phyloP scores from a whole-genome alignment of 2,329 filamentous ascomycete species.

The Mycogone perniciosa region DNA sequence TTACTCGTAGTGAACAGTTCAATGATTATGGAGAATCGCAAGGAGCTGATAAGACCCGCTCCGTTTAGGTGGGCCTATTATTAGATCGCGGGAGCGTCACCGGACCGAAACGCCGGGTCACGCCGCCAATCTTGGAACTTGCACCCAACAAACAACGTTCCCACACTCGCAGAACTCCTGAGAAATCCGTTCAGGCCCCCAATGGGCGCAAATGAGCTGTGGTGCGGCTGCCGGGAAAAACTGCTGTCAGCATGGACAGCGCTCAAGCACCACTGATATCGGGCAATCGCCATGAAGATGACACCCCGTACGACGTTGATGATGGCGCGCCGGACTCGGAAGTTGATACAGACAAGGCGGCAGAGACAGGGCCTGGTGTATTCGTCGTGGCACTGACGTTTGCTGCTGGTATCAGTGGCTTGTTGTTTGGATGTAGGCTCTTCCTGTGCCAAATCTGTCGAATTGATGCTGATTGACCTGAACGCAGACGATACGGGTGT shows the following conservation, averaged over 20 bases:
- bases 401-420: slow-evolving; percentile 59
- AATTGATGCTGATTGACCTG: slow-evolving; percentile 3
- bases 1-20: too few relatives aligned
- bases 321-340: slow-evolving; percentile 18
- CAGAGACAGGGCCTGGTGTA: slow-evolving; percentile 31
- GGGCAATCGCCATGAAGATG: slow-evolving; percentile 21
- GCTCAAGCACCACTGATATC: slow-evolving; percentile 35
- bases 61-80: neutral
- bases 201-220: neutral
- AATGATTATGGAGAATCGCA: too few relatives aligned
- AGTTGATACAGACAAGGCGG: slow-evolving; percentile 24
- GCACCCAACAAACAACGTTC: neutral
- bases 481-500: slow-evolving; percentile 58
- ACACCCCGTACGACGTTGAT: slow-evolving; percentile 25
- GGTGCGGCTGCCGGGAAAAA: neutral
- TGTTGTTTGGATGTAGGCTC: slow-evolving; percentile 60
- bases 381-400: slow-evolving; percentile 58
- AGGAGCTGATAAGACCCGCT: too few relatives aligned
- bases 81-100: neutral
- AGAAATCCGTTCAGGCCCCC: neutral
- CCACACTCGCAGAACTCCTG: neutral
- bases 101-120: neutral
- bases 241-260: slow-evolving; percentile 26
- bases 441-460: neutral
- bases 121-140: neutral